Percentiles rank a stretch among this genome's conserved stretches.
These are phyloP conservation scores for Alternaria metachromatica DNA, from an alignment of 2,329 filamentous ascomycete genomes.

Conservation along the genomic window DNA sequence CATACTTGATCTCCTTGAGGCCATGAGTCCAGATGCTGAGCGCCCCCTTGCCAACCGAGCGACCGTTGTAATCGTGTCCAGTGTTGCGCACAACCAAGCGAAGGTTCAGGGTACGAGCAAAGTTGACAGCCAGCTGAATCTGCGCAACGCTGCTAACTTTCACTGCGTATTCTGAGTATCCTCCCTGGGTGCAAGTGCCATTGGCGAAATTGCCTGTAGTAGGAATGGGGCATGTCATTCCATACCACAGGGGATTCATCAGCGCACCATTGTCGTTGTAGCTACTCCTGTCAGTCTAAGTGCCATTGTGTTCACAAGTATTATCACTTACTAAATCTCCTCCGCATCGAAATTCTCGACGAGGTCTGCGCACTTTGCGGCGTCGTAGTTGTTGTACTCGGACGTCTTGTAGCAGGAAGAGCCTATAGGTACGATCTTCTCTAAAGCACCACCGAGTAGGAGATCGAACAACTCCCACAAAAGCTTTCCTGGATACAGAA, in stretches of 20 bases:
- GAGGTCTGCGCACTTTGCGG: slow-evolving; percentile 29
- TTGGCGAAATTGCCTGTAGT: slow-evolving; percentile 21
- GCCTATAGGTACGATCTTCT: slow-evolving; percentile 35
- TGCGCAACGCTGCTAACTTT: slow-evolving; percentile 39
- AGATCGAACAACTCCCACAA: slow-evolving; percentile 30
- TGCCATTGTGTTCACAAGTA: background rate
- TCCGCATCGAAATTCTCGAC: slow-evolving; percentile 23
- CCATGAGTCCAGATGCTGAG: slow-evolving; percentile 42
- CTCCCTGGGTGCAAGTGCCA: slow-evolving; percentile 40
- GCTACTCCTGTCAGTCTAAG: slow-evolving; percentile 11
- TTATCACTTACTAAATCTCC: slow-evolving; percentile 28
- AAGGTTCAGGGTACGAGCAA: slow-evolving; percentile 40
- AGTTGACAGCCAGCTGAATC: slow-evolving; percentile 43
- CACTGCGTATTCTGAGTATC: slow-evolving; percentile 36
- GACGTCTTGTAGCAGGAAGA: slow-evolving; percentile 39
- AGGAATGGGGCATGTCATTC: slow-evolving; percentile 36
- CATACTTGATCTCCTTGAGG: slow-evolving; percentile 38
- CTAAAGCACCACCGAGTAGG: slow-evolving; percentile 32
- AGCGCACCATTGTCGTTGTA: slow-evolving; percentile 33
- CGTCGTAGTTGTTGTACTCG: slow-evolving; percentile 38
- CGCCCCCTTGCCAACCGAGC: slow-evolving; percentile 35
- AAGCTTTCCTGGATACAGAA: slow-evolving; percentile 26
- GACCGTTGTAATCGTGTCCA: slow-evolving; percentile 42
- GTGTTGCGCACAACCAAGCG: slow-evolving; percentile 38
- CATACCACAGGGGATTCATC: slow-evolving; percentile 40